These are phyloP conservation scores for Geosmithia putterillii DNA, from an alignment of 2,329 filamentous ascomycete species.

Conservation along the genomic window DNA sequence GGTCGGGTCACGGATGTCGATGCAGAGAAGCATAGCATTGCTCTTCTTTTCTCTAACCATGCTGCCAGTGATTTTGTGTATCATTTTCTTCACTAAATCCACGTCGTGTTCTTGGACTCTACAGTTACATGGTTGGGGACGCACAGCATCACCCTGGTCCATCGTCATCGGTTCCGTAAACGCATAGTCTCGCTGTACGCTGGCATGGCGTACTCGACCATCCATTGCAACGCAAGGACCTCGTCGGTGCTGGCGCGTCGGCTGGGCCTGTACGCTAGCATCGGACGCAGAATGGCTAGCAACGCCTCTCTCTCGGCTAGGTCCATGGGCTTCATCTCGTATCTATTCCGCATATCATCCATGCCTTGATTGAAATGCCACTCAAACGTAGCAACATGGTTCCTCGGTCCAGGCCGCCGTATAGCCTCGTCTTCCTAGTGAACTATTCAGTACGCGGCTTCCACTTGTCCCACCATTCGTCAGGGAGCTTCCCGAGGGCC, in stretches of 20 bases:
- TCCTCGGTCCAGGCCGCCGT: background rate
- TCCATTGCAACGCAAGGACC: background rate
- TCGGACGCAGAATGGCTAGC: slow-evolving; percentile 2
- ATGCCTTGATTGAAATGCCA: slow-evolving; percentile 1
- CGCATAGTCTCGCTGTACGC: background rate
- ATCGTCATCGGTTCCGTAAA: no score
- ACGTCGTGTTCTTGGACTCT: no score
- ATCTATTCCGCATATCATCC: slow-evolving; percentile 1
- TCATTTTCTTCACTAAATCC: no score
- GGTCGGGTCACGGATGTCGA: no score
- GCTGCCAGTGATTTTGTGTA: no score
- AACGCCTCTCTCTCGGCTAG: slow-evolving; percentile 1
- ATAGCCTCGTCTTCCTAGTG: background rate
- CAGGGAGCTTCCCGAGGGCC: slow-evolving; percentile 6
- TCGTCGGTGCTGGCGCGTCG: slow-evolving; percentile 1
- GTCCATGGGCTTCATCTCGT: background rate
- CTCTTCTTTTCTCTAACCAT: no score
- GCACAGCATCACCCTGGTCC: no score
- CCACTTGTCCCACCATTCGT: slow-evolving; percentile 9
- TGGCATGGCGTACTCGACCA: background rate
- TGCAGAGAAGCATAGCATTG: no score
- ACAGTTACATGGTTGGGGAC: no score
- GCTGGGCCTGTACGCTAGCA: slow-evolving; percentile 3
- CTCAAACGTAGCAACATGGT: background rate
- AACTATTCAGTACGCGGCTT: slow-evolving; percentile 1